Evolutionary conservation across 805 yeast species (phyloP), one percentile per base, ranked within the genome.

Genomic region (Ogataea parapolymorpha): DNA sequence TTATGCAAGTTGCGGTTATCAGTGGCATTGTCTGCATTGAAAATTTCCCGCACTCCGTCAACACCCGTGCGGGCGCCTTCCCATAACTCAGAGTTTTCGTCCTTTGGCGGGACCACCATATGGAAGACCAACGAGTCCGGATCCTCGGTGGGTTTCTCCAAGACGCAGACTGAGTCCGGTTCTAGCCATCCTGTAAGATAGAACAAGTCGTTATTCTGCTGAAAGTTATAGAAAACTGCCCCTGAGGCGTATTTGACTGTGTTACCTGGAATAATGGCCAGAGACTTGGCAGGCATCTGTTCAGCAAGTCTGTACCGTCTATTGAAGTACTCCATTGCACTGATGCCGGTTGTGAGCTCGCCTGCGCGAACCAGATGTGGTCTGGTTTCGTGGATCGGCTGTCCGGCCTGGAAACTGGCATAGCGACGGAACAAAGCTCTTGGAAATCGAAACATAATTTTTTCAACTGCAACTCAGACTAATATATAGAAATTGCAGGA

Each of bases 161-260:
- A 62, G 8, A 82, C 60, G 47, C 78, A 75, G 46, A 82, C 75
- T 0, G 95, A 78, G 49, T 85, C 82, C 3, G 97, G 96, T 57
- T 90, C 97, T 46, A 85, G 74, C 87, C 95, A 89, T 3, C 98
- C 98, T 2, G 95, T 83, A 45, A 91, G 63, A 60, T 91, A 91
- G 63, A 67, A 90, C 15, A 93, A 69, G 58, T 93, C 89, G 39
- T 85, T 91, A 58, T 90, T 84, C 65, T 93, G 99, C 57, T 91
- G 95, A 58, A 93, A 93, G 27, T 85, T 84, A 58, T 90, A 81
- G 55, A 93, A 93, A 1, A 91, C 98, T 8, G 91, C 78, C 0
- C 96, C 96, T 0, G 96, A 81, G 8, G 95, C 86, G 62, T 70
- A 88, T 58, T 86, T 85, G 8, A 83, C 69, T 27, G 74, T 70